Percentiles rank a stretch among this genome's conserved stretches.
These are phyloP conservation scores for Pythium myriotylum DNA, from an alignment of 352 stramenopile species.

Conservation along the genomic window DNA sequence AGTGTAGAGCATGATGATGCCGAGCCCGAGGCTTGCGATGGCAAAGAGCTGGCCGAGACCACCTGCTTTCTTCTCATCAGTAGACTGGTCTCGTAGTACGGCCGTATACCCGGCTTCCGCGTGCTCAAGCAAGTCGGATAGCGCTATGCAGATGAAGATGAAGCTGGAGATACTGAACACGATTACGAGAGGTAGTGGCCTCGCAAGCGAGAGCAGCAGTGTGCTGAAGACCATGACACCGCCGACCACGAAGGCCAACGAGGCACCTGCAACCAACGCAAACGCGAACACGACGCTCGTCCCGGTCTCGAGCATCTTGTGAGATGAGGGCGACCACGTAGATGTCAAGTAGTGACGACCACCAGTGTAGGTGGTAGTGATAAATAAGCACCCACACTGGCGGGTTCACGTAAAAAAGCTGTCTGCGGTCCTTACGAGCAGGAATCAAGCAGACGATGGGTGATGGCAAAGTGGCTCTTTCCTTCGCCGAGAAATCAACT, in stretches of 20 bases:
- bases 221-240: conserved; percentile 35
- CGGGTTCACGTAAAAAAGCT: too few species aligned
- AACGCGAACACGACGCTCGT: conserved; percentile 21
- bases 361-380: background rate
- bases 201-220: conserved; percentile 23
- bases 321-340: too few species aligned
- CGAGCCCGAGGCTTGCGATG: conserved; percentile 18
- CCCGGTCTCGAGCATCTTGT: conserved; percentile 20
- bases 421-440: too few species aligned
- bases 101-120: conserved; percentile 10
- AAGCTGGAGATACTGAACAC: conserved; percentile 31
- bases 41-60: conserved; percentile 21
- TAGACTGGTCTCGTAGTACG: background rate
- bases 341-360: background rate
- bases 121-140: conserved; percentile 16
- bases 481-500: background rate
- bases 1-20: conserved; percentile 24
- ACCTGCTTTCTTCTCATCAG: background rate
- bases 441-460: background rate
- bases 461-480: background rate
- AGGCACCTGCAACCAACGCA: conserved; percentile 20
- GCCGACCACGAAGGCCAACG: conserved; percentile 21
- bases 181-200: conserved; percentile 26
- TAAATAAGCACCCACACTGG: too few species aligned
- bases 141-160: conserved; percentile 25